These are phyloP conservation scores for Acaromyces ingoldii DNA, from an alignment of 1,284 basidiomycete genomes.

Conservation along the genomic window DNA sequence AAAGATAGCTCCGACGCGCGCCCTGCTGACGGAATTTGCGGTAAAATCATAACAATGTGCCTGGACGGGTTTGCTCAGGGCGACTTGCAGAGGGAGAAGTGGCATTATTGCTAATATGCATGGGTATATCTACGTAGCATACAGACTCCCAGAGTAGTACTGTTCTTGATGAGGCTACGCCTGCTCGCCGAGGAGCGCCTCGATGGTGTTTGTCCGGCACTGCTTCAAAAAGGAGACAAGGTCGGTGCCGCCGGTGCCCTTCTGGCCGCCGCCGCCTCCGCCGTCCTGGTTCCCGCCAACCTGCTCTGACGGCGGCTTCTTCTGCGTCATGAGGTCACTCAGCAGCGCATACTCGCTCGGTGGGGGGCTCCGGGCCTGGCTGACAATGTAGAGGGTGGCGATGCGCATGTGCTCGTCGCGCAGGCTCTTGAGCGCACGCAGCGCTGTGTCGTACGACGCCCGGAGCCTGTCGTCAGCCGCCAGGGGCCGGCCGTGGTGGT, in stretches of 20 bases:
- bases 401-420: constrained; percentile 83
- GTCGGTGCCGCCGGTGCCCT: constrained; percentile 47
- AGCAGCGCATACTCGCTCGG: constrained; percentile 31
- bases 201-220: constrained; percentile 39
- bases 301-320: too few relatives aligned
- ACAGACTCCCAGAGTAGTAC: too few relatives aligned
- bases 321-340: constrained; percentile 22
- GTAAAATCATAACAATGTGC: too few relatives aligned
- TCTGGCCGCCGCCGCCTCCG: constrained; percentile 20
- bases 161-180: too few relatives aligned
- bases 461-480: too few relatives aligned
- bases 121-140: too few relatives aligned
- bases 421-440: constrained; percentile 70
- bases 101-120: too few relatives aligned
- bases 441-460: constrained; percentile 68
- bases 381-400: constrained; percentile 67
- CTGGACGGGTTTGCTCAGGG: too few relatives aligned
- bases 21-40: too few relatives aligned
- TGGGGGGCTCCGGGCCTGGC: constrained; percentile 32
- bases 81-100: too few relatives aligned
- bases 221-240: constrained; percentile 40
- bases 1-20: too few relatives aligned
- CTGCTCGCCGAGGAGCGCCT: constrained; percentile 28
- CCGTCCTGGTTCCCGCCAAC: constrained; percentile 12
- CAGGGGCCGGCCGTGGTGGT: too few relatives aligned